Evolutionary conservation across 2,329 filamentous ascomycete genomes (phyloP), one percentile per base, ranked within the genome.

Genomic region (Venturia asperata): DNA sequence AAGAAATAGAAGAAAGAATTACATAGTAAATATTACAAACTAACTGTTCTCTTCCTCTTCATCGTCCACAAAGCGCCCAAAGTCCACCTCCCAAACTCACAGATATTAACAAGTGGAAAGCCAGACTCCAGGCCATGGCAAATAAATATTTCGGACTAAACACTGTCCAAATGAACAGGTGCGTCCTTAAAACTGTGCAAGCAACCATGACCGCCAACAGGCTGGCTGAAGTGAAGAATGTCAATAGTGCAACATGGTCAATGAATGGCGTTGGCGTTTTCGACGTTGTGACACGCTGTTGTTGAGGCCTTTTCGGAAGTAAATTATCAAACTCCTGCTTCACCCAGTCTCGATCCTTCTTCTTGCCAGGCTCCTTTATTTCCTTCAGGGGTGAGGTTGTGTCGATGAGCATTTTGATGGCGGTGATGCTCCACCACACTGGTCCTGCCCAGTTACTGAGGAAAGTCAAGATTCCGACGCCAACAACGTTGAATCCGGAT

Each of bases 141-240:
- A 96, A 99, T 69, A 99, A 78, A 75, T 92, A 97, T 76, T 97
- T 99, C 0, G 94, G 94, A 68, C 91, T 96, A 76, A 99, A 99
- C 13, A 99, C 94, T 0, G 93, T 97, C 94, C 94, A 99, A 67
- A 99, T 92, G 74, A 99, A 99, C 66, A 99, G 76, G 80, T 99
- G 94, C 39, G 90, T 91, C 69, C 93, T 81, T 72, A 99, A 76
- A 9, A 84, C 81, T 61, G 89, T 92, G 75, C 94, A 99, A 19
- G 93, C 92, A 17, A 83, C 85, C 93, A 97, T 97, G 30, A 97
- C 88, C 60, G 86, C 88, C 2, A 85, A 76, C 64, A 90, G 76
- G 68, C 85, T 86, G 1, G 80, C 79, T 0, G 88, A 82, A 13
- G 84, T 79, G 74, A 94, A 96, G 13, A 88, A 75, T 0, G 92